Conservation (phyloP, 2,329 filamentous ascomycete species). For the Diaporthe vexans region DNA sequence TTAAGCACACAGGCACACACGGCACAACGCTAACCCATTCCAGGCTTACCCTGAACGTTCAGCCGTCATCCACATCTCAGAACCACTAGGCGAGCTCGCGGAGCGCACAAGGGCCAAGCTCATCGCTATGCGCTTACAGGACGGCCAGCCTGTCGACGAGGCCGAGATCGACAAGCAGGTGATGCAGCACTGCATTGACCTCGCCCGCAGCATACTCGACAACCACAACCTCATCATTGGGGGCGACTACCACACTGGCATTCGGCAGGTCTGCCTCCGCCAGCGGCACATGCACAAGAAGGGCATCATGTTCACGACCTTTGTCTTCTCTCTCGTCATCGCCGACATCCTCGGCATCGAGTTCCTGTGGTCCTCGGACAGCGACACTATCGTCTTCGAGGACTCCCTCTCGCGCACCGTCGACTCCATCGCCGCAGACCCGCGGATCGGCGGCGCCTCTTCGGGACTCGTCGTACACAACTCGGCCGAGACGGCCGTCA, state of each 20-base stretch:
- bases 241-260: background rate
- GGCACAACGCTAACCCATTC: too few relatives aligned
- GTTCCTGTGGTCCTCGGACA: conserved; percentile 55
- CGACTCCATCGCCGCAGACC: conserved; percentile 50
- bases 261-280: conserved; percentile 47
- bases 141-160: conserved; percentile 5
- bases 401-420: conserved; percentile 49
- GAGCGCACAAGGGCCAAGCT: too few relatives aligned
- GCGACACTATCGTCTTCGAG: conserved; percentile 51
- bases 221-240: too few relatives aligned
- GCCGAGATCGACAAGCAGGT: conserved; percentile 35
- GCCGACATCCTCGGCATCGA: conserved; percentile 50
- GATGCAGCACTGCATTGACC: conserved; percentile 19
- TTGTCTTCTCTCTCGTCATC: conserved; percentile 52
- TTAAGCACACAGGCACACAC: too few relatives aligned
- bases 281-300: conserved; percentile 55
- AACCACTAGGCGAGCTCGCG: conserved; percentile 48
- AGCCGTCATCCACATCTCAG: conserved; percentile 45
- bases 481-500: conserved; percentile 48
- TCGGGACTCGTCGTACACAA: conserved; percentile 53
- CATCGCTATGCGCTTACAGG: conserved; percentile 35
- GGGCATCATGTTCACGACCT: conserved; percentile 55
- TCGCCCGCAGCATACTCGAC: background rate
- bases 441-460: conserved; percentile 50
- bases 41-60: conserved; percentile 46